Base-by-base conservation (phyloP, 345 rosid species). In the Garcia nutans region DNA sequence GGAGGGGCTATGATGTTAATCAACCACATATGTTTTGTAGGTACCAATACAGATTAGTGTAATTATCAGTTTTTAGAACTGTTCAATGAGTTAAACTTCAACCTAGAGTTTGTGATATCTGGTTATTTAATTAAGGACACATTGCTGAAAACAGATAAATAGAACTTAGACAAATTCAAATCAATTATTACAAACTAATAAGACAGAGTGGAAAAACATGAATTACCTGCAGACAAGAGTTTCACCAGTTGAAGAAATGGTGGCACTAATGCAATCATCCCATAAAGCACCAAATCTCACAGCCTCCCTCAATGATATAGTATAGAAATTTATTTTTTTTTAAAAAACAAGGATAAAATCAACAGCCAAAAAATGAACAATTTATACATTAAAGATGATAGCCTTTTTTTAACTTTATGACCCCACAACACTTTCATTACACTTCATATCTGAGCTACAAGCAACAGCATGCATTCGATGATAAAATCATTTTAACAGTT, bases 201-300 rank as follows among this genome's bases (percentile, higher is more conserved):
- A 37, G 41, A 6, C 41, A 37, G 55, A 60, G 28, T 28, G 5
- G 10, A 50, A 52, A 10, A 22, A 15, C 56, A 41, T 50, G 20
- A 74, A 22, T 24, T 68, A 93, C 97, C 97, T 42, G 84, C n/a
- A 79, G 92, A 88, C 77, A 89, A 49, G 79, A 90, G 80, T 73
- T 73, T 81, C 65, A 84, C 52, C 77, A 85, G 83, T 83, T 63
- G 83, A 61, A 73, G 76, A 73, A 81, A 57, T 80, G 79, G 65
- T 67, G 76, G 80, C 86, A 66, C 61, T 85, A 75, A 70, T 22
- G 41, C 42, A 42, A 81, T 87, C 93, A 92, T 88, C 80, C 87
- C 96, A 80, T 85, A 83, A 77, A 84, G 63, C 87, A 65, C 84
- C 83, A 83, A 86, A 72, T 72, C 81, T 77, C 78, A 67, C 59